A percentile compares a stretch with the other conserved stretches of the same genome.
Conservation (phyloP, 208 protist genomes). For the Trypanosomatidae sp. region DNA sequence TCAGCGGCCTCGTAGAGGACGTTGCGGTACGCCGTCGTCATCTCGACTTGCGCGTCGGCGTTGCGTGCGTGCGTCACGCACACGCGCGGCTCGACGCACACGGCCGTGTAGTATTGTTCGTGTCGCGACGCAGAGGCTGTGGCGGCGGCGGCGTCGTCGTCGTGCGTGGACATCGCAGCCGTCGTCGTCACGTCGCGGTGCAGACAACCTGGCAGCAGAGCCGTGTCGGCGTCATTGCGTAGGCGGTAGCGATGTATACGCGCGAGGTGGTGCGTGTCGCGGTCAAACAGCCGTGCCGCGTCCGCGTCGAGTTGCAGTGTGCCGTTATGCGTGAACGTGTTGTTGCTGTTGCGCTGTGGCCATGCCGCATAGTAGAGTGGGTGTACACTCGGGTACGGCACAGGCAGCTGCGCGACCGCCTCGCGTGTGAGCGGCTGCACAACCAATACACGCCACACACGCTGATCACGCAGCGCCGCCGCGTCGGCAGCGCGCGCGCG, state of each 20-base stretch:
- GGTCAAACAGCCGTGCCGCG: too few species aligned
- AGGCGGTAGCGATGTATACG: background rate
- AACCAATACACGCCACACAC: conserved; percentile 37
- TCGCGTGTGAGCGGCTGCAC: conserved; percentile 35
- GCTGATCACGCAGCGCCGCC: too few species aligned
- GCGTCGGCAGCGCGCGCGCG: too few species aligned
- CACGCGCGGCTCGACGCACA: conserved; percentile 61
- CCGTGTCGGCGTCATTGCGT: conserved; percentile 41
- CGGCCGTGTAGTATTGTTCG: conserved; percentile 11
- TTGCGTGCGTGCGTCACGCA: conserved; percentile 43
- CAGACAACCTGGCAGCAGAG: conserved; percentile 12
- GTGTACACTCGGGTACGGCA: conserved; percentile 42
- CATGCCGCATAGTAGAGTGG: too few species aligned
- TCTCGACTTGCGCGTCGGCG: conserved; percentile 82
- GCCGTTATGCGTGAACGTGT: too few species aligned
- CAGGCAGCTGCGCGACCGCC: conserved; percentile 9
- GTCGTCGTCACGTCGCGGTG: background rate
- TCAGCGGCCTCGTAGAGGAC: conserved; percentile 72
- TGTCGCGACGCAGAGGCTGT: background rate
- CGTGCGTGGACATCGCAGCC: background rate
- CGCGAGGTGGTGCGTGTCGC: too few species aligned
- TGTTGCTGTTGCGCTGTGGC: too few species aligned
- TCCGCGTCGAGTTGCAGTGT: too few species aligned
- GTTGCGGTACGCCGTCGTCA: conserved; percentile 81
- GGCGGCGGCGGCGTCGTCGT: background rate